Evolutionary conservation across 352 stramenopile species (phyloP).

Genomic region (Globisporangium paroecandrum): DNA sequence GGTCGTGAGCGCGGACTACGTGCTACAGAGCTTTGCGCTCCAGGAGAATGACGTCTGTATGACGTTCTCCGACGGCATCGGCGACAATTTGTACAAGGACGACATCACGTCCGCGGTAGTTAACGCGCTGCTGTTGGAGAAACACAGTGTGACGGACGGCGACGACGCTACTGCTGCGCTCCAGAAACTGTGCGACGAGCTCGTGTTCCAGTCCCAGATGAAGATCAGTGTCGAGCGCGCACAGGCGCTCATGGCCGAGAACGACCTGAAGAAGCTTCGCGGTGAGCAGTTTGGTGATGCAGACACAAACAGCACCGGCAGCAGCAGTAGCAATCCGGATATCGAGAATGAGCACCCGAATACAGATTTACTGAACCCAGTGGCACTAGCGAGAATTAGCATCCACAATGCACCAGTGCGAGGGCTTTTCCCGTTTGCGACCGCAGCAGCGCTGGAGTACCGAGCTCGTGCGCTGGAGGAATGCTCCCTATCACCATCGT

Average conservation of each 20-base stretch:
- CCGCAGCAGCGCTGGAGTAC: slow-evolving; percentile 61
- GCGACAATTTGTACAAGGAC: slow-evolving; percentile 81
- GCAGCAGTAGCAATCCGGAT: not conserved
- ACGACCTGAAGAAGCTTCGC: slow-evolving; percentile 9
- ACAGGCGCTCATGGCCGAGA: slow-evolving; percentile 16
- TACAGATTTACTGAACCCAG: not conserved
- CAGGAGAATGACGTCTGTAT: slow-evolving; percentile 55
- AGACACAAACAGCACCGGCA: not conserved
- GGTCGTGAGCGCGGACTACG: slow-evolving; percentile 50
- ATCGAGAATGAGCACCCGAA: slow-evolving; percentile 2
- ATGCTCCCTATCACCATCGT: slow-evolving; percentile 6
- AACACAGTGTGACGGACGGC: not conserved
- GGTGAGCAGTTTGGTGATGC: not conserved
- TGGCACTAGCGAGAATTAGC: not conserved
- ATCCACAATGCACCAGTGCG: slow-evolving; percentile 1
- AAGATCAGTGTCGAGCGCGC: slow-evolving; percentile 11
- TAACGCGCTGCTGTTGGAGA: not conserved
- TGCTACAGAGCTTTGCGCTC: slow-evolving; percentile 65
- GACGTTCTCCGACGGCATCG: slow-evolving; percentile 74
- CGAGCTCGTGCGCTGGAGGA: slow-evolving; percentile 48
- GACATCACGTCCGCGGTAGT: slow-evolving; percentile 38
- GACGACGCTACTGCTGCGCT: slow-evolving; percentile 15
- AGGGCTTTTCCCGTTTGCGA: slow-evolving; percentile 61
- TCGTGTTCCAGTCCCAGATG: slow-evolving; percentile 47
- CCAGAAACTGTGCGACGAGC: slow-evolving; percentile 46